These are phyloP conservation scores for Halteria grandinella DNA, from an alignment of 73 alveolate genomes.

Conservation along the genomic window DNA sequence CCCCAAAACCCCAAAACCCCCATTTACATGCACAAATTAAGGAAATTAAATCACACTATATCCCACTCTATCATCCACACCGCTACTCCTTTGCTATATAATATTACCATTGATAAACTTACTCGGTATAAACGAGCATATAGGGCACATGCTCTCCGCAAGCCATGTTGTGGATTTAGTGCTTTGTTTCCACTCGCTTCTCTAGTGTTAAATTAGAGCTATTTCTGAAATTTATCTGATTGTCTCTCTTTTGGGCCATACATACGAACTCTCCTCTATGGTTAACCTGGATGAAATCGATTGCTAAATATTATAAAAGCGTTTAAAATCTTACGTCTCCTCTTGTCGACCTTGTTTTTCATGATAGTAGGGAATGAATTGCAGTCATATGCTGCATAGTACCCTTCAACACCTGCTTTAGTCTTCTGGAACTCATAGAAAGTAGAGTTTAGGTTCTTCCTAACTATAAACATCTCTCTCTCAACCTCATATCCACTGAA, in stretches of 20 bases:
- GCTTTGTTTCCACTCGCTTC: constrained; percentile 30
- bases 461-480: constrained; percentile 41
- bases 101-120: neutral
- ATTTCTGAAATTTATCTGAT: constrained; percentile 33
- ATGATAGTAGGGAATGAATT: constrained; percentile 31
- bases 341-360: constrained; percentile 42
- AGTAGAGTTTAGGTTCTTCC: constrained; percentile 35
- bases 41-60: constrained; percentile 27
- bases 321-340: constrained; percentile 1
- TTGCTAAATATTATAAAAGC: constrained; percentile 4
- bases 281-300: constrained; percentile 7
- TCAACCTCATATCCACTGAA: constrained; percentile 28
- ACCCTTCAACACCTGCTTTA: constrained; percentile 50
- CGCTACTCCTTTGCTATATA: constrained; percentile 22
- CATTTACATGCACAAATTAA: neutral
- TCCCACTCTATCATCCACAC: constrained; percentile 54
- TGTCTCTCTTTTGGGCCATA: constrained; percentile 30
- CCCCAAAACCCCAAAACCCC: constrained; percentile 12
- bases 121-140: constrained; percentile 32
- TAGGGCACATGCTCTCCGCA: constrained; percentile 29
- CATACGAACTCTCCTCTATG: constrained; percentile 43
- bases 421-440: constrained; percentile 39
- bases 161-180: neutral
- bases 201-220: constrained; percentile 22
- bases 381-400: constrained; percentile 48